Percentiles rank a stretch among this genome's conserved stretches.
Evolutionary conservation across 192 early-diverging fungal species (phyloP).

Genomic region (Neocallimastix lanati): DNA sequence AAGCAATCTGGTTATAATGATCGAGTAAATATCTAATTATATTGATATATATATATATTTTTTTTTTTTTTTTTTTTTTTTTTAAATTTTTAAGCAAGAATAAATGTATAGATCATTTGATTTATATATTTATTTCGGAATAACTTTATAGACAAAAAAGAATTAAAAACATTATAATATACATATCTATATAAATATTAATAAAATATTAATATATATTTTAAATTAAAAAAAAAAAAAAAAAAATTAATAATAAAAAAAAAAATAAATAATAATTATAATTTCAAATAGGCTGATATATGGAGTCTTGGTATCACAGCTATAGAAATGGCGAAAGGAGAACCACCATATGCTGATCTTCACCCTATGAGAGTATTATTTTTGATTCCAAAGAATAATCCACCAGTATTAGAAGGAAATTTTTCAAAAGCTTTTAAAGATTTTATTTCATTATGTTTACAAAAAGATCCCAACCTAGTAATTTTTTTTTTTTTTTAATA

Average conservation of each 20-base stretch:
- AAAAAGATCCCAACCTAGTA: conserved; percentile 49
- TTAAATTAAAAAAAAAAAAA: too few species aligned
- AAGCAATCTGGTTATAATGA: conserved; percentile 82
- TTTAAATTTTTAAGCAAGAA: too few species aligned
- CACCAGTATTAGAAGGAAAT: conserved; percentile 55
- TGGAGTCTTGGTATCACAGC: conserved; percentile 96
- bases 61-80: too few species aligned
- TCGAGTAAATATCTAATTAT: conserved; percentile 25
- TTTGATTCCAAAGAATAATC: conserved; percentile 76
- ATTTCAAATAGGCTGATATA: conserved; percentile 76
- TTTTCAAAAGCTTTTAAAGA: conserved; percentile 75
- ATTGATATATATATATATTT: not conserved
- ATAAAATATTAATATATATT: too few species aligned
- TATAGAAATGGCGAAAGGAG: conserved; percentile 83
- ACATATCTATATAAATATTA: too few species aligned
- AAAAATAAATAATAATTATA: conserved; percentile 7
- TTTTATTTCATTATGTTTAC: conserved; percentile 69
- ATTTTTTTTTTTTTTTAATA: too few species aligned
- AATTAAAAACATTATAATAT: too few species aligned
- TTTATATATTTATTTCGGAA: too few species aligned
- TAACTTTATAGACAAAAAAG: too few species aligned
- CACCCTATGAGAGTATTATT: conserved; percentile 93
- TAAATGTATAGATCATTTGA: too few species aligned
- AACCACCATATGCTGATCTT: conserved; percentile 80
- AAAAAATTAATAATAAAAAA: too few species aligned